Evolutionary conservation across 306 rosid species (phyloP), one percentile per base, ranked within the genome.

Genomic region (Fagus sylvatica): DNA sequence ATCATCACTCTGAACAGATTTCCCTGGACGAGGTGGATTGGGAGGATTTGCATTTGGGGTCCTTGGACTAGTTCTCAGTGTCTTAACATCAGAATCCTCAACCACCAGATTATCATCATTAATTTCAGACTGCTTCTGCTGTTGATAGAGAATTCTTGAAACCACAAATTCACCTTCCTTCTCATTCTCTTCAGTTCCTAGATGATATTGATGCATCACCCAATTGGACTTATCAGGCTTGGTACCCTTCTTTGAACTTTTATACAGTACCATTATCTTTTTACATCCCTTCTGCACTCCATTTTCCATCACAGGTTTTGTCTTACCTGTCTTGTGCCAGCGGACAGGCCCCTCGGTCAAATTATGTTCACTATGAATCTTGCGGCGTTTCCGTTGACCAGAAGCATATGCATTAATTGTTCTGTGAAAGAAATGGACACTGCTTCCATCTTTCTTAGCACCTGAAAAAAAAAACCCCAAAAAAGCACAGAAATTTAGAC

Each of bases 141-240:
- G 93, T 73, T 89, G 91, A 80, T 87, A 83, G 74, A 71, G 83
- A 34, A 95, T 75, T 82, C 89, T 95, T 2, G 98, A 92, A 53
- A 95, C 93, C 67, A 95, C 98, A 72, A 83, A 92, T 69, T 91
- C 92, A 0, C 91, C 96, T 43, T 88, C 91, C 87, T 87, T 89
- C 82, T 92, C 98, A 64, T 89, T 95, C 78, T 89, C 90, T 64
- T 80, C 90, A 0, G 81, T 62, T 78, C 98, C 98, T 73, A 95
- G 80, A 83, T 95, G 98, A 81, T 91, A 95, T 82, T 95, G 98
- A 81, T 95, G 98, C 93, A 91, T 91, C 54, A 78, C 91, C 98
- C 98, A 95, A n/a, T 78, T 84, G 37, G 91, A 76, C 78, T 88
- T 95, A 67, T 74, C 76, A 16, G 91, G 70, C 83, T 88, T 95